Conservation (phyloP, 208 protist genomes). For the Crithidia brevicula region DNA sequence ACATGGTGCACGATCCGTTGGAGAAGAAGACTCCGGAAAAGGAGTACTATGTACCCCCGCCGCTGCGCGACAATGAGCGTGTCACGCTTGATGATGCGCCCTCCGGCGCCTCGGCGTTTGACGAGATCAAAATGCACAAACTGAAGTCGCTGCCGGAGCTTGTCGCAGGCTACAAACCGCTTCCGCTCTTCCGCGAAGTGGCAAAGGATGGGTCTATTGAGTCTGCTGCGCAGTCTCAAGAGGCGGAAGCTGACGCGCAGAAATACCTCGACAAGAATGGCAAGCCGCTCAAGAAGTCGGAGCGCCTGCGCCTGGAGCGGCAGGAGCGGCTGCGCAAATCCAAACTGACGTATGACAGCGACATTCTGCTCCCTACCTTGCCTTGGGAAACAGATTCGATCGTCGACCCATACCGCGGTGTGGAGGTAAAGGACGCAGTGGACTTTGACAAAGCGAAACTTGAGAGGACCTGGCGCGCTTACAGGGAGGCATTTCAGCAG, state of each 20-base stretch:
- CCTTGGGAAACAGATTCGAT: constrained; percentile 90
- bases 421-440: constrained; percentile 60
- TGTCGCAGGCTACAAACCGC: constrained; percentile 81
- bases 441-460: constrained; percentile 81
- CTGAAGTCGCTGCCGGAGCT: constrained; percentile 77
- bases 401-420: constrained; percentile 83
- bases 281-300: constrained; percentile 69
- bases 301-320: constrained; percentile 69
- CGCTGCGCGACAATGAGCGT: constrained; percentile 55
- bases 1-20: constrained; percentile 81
- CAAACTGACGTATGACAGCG: constrained; percentile 78
- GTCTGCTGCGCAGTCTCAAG: constrained; percentile 21
- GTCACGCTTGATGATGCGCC: constrained; percentile 82
- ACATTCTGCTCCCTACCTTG: constrained; percentile 82
- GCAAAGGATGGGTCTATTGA: constrained; percentile 44
- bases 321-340: constrained; percentile 77
- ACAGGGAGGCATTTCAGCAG: constrained; percentile 82
- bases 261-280: constrained; percentile 33
- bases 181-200: constrained; percentile 81
- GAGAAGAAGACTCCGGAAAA: constrained; percentile 40
- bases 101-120: constrained; percentile 78
- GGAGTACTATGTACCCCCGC: constrained; percentile 74
- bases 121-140: constrained; percentile 84
- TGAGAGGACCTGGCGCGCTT: constrained; percentile 81
- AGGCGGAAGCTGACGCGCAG: constrained; percentile 8